These are phyloP conservation scores for Gracilaria domingensis DNA, from an alignment of 23 red algal genomes.

Conservation along the genomic window DNA sequence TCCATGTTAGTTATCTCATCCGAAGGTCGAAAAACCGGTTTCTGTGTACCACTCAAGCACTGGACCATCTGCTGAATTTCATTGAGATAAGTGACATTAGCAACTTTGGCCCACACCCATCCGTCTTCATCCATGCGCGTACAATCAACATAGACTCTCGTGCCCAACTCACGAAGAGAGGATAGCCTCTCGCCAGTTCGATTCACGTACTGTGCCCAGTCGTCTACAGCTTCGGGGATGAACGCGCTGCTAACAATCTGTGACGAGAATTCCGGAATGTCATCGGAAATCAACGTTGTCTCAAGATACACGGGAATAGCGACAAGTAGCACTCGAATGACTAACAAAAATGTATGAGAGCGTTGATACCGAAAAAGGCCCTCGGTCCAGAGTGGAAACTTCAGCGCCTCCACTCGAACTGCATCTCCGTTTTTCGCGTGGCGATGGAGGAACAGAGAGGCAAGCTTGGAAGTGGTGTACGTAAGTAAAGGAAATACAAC, in stretches of 20 bases:
- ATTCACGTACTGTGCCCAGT: neutral
- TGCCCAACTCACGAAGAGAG: neutral
- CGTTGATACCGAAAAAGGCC: neutral
- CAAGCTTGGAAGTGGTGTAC: neutral
- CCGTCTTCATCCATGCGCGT: neutral
- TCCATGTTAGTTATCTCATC: neutral
- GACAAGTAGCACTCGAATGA: neutral
- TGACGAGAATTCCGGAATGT: neutral
- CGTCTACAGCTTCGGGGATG: neutral
- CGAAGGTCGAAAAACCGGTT: neutral
- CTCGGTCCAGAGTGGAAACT: slow-evolving; percentile 9
- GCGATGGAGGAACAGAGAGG: neutral
- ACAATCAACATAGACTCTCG: neutral
- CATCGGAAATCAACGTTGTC: neutral
- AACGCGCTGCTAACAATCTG: neutral
- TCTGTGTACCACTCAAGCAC: neutral
- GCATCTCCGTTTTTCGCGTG: neutral
- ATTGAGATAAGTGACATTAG: neutral
- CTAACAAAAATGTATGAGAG: neutral
- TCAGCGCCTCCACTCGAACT: neutral
- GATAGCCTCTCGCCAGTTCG: neutral
- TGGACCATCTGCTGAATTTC: neutral
- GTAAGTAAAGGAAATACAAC: neutral
- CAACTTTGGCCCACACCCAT: slow-evolving; percentile 18
- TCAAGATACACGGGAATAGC: slow-evolving; percentile 17